Conservation (phyloP, 1,139 yeast species). For the Groenewaldozyma sp. region DNA sequence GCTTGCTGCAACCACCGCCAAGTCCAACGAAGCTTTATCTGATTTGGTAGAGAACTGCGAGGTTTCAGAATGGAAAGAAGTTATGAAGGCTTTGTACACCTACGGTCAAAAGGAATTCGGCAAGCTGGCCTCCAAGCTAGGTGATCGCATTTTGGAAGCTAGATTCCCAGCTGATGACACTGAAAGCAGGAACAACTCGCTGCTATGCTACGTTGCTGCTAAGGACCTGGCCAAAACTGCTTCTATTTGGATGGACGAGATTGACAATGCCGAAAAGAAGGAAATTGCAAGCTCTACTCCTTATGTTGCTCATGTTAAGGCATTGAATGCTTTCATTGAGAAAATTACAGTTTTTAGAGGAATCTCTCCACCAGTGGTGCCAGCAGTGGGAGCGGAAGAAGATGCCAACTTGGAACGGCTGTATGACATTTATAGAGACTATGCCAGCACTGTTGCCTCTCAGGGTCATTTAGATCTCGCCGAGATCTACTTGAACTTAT, state of each 20-base stretch:
- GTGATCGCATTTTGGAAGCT: conserved; percentile 52
- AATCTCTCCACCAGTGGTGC: conserved; percentile 23
- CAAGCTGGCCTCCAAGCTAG: conserved; percentile 53
- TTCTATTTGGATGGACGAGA: conserved; percentile 72
- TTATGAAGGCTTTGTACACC: conserved; percentile 61
- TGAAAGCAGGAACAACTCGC: conserved; percentile 58
- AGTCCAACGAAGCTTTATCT: conserved; percentile 45
- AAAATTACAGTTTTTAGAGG: conserved; percentile 71
- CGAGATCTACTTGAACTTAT: conserved; percentile 51
- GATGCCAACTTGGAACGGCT: conserved; percentile 38
- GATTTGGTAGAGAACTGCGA: conserved; percentile 77
- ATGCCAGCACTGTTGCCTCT: conserved; percentile 69
- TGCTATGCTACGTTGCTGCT: conserved; percentile 73
- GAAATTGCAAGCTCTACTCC: conserved; percentile 38
- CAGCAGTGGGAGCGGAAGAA: conserved; percentile 31
- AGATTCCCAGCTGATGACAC: conserved; percentile 17
- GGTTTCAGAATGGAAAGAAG: conserved; percentile 72
- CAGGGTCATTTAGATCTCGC: conserved; percentile 84
- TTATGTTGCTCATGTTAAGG: conserved; percentile 76
- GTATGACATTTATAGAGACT: conserved; percentile 60
- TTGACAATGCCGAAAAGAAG: conserved; percentile 17
- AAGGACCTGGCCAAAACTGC: conserved; percentile 73
- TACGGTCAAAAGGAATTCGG: conserved; percentile 44
- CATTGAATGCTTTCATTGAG: conserved; percentile 74
- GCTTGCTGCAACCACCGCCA: conserved; percentile 51